phyloP scores from a whole-genome alignment of 345 rosid species.

The Litchi chinensis region DNA sequence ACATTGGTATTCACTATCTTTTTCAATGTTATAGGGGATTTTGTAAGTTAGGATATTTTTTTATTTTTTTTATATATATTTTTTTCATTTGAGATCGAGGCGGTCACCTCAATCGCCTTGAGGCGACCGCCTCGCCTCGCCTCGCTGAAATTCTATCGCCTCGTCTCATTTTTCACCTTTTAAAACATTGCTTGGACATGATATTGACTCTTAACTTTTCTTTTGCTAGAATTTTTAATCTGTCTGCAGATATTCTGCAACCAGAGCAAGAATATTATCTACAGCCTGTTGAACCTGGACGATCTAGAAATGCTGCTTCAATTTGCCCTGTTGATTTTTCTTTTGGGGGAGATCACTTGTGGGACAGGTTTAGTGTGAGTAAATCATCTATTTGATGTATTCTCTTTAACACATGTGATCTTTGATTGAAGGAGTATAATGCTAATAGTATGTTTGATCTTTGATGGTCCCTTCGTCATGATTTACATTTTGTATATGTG shows the following conservation, averaged over 20 bases:
- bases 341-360: conserved; percentile 91
- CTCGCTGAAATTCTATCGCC: no score
- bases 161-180: no score
- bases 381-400: conserved; percentile 9
- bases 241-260: conserved; percentile 69
- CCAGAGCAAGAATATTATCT: conserved; percentile 96
- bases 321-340: conserved; percentile 81
- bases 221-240: conserved; percentile 70
- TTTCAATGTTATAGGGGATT: no score
- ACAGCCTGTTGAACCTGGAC: conserved; percentile 87
- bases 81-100: no score
- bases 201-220: conserved; percentile 18
- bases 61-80: no score
- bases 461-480: neutral
- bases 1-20: no score
- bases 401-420: conserved; percentile 5
- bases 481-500: neutral
- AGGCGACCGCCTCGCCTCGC: no score
- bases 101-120: no score
- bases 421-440: conserved; percentile 1
- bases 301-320: conserved; percentile 73
- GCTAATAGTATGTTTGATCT: neutral
- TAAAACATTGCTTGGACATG: neutral
- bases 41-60: no score
- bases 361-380: conserved; percentile 97